Evolutionary conservation across 495 filamentous ascomycete genomes (phyloP).

Genomic region (Daldinia childiae): DNA sequence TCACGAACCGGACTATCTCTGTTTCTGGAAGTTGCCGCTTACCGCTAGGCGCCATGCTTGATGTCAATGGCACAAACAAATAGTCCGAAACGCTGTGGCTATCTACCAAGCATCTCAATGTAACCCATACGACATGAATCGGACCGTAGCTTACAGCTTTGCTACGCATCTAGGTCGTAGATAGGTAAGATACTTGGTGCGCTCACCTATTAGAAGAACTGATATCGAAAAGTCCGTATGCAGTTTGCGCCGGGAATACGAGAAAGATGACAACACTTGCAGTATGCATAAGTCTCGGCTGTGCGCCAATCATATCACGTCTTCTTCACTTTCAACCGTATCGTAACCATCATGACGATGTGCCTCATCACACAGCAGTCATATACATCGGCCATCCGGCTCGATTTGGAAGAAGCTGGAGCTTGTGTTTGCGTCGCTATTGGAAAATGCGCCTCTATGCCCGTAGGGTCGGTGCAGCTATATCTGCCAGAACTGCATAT

Average conservation of each 20-base stretch:
- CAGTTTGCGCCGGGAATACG: constrained; percentile 36
- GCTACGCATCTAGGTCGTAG: not conserved
- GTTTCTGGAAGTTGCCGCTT: not conserved
- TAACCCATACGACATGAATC: constrained; percentile 25
- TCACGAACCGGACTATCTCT: no score
- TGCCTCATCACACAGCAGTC: not conserved
- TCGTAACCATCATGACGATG: not conserved
- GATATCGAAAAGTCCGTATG: constrained; percentile 14
- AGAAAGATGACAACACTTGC: constrained; percentile 28
- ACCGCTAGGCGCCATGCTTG: constrained; percentile 15
- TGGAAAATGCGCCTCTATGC: not conserved
- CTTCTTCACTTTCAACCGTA: not conserved
- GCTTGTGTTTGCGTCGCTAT: not conserved
- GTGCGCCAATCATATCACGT: constrained; percentile 16
- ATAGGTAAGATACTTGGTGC: not conserved
- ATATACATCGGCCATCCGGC: not conserved
- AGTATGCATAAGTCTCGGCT: constrained; percentile 22
- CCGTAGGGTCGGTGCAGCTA: constrained; percentile 1
- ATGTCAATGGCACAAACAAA: not conserved
- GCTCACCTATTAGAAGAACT: not conserved
- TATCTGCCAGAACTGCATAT: constrained; percentile 7
- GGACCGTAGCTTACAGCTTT: constrained; percentile 18
- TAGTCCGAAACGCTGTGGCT: not conserved
- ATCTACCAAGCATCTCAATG: constrained; percentile 4
- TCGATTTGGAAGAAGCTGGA: not conserved